A percentile compares a stretch with the other conserved stretches of the same genome.
Evolutionary conservation across 78 protist species (phyloP).

Genomic region (Polysphondylium violaceum): DNA sequence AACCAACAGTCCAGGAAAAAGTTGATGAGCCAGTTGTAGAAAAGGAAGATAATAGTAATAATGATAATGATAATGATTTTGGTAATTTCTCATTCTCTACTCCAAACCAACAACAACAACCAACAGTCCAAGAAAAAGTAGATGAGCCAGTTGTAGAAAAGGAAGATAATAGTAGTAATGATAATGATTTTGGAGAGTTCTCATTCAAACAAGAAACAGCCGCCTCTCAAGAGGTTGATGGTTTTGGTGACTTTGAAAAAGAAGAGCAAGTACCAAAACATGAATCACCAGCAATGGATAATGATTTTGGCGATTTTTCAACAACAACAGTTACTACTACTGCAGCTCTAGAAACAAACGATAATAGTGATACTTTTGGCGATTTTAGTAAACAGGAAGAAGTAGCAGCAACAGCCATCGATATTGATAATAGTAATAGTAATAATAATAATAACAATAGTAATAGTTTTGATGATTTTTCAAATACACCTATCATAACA

Average conservation of each 20-base stretch:
- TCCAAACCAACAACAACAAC: no score
- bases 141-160: background rate
- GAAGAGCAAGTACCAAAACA: background rate
- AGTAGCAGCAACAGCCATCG: background rate
- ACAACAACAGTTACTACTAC: background rate
- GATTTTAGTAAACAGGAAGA: background rate
- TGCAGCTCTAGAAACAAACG: background rate
- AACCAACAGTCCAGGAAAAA: no score
- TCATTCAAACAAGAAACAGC: background rate
- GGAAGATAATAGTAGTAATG: background rate
- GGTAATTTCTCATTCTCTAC: background rate
- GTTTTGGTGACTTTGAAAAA: constrained; percentile 8
- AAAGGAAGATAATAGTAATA: background rate
- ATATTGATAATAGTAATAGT: no score
- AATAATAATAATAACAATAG: background rate
- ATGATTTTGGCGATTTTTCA: constrained; percentile 40
- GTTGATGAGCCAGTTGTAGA: constrained; percentile 2
- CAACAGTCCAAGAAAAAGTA: background rate
- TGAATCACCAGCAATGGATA: background rate
- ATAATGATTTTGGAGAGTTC: constrained; percentile 10
- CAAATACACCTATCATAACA: background rate
- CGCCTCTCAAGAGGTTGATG: constrained; percentile 6
- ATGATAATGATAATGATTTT: constrained; percentile 4
- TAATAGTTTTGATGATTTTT: background rate
- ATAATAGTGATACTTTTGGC: background rate